Conservation (phyloP, 495 filamentous ascomycete species). For the Neurospora sp. region DNA sequence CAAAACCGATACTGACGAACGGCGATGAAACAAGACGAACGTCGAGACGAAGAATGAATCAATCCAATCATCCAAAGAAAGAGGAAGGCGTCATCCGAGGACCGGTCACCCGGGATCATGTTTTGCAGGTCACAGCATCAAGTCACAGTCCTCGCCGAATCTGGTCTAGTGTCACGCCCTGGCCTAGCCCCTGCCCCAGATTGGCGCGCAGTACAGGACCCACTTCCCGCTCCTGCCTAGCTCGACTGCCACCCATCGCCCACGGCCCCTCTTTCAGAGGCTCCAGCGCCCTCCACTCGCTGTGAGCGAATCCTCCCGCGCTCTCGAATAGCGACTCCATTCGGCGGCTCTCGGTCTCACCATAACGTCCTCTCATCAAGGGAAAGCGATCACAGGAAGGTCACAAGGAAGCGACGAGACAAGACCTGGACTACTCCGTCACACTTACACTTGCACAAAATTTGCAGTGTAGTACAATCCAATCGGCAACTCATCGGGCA, state of each 20-base stretch:
- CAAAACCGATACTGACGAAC: neutral
- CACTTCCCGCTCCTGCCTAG: neutral
- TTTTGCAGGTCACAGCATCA: neutral
- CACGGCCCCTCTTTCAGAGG: neutral
- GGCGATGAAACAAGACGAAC: neutral
- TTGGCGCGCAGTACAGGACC: neutral
- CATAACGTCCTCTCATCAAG: neutral
- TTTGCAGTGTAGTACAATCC: neutral
- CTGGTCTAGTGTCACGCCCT: neutral
- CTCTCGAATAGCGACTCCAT: neutral
- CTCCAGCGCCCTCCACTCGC: neutral
- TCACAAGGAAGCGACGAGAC: neutral
- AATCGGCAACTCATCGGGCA: neutral
- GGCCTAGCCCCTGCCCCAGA: neutral
- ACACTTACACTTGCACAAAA: neutral
- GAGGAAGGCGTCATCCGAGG: neutral
- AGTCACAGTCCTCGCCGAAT: neutral
- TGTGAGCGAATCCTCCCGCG: neutral
- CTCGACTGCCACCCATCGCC: neutral
- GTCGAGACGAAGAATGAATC: neutral
- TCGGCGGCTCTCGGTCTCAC: neutral
- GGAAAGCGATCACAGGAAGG: neutral
- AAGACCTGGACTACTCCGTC: neutral
- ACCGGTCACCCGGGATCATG: neutral
- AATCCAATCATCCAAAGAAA: neutral